phyloP scores from a whole-genome alignment of 192 early-diverging fungal genomes.

The Geranomyces michiganensis region DNA sequence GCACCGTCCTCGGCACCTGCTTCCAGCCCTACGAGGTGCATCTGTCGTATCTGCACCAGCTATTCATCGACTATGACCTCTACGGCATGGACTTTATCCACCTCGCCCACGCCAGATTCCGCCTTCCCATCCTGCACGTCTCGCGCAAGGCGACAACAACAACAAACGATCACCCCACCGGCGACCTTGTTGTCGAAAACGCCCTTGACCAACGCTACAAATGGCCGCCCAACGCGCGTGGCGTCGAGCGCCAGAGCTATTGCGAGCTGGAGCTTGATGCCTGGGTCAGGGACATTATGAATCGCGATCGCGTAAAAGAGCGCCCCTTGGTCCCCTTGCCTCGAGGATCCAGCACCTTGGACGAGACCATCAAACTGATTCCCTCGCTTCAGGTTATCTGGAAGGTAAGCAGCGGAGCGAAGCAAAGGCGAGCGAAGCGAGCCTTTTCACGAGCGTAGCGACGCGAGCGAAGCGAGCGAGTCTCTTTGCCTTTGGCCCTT shows the following conservation, averaged over 20 bases:
- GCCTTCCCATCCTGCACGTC: conserved; percentile 27
- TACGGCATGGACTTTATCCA: conserved; percentile 85
- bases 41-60: conserved; percentile 80
- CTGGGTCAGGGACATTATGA: conserved; percentile 63
- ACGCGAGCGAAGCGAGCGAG: no score
- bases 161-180: background rate
- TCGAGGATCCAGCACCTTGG: conserved; percentile 9
- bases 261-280: conserved; percentile 82
- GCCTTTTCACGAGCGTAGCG: no score
- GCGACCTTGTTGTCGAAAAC: background rate
- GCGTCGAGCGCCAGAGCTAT: conserved; percentile 50
- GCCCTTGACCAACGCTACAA: conserved; percentile 2
- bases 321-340: conserved; percentile 18
- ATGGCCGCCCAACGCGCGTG: conserved; percentile 19
- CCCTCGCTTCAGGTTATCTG: conserved; percentile 64
- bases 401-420: no score
- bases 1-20: conserved; percentile 68
- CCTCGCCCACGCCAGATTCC: conserved; percentile 50
- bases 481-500: no score
- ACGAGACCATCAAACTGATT: conserved; percentile 51
- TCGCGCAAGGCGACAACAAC: no score
- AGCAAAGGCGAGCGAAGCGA: no score
- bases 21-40: conserved; percentile 84
- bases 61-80: conserved; percentile 83
- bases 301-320: conserved; percentile 48